A percentile compares a stretch with the other conserved stretches of the same genome.
These are phyloP conservation scores for Drechslerella dactyloides DNA, from an alignment of 2,329 filamentous ascomycete genomes.

Conservation along the genomic window DNA sequence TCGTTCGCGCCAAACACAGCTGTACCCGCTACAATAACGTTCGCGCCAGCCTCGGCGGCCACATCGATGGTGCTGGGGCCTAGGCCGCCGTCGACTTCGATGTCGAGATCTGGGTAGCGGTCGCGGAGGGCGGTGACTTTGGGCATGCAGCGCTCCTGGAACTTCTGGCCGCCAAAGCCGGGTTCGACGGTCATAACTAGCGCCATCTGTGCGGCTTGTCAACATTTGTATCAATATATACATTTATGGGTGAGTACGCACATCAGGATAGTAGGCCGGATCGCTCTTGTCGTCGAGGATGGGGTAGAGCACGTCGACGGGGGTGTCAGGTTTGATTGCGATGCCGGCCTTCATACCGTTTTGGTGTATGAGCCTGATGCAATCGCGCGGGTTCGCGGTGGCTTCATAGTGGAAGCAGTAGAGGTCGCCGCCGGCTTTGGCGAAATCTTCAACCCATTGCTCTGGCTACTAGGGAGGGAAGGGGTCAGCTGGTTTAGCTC, in stretches of 20 bases:
- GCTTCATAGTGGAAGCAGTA: slow-evolving; percentile 99
- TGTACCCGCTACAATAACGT: slow-evolving; percentile 96
- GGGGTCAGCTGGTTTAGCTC: background rate
- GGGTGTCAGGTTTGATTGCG: slow-evolving; percentile 90
- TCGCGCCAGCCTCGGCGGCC: slow-evolving; percentile 92
- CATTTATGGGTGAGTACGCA: slow-evolving; percentile 20
- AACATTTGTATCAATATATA: slow-evolving; percentile 5
- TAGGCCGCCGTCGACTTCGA: slow-evolving; percentile 94
- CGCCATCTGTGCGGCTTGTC: slow-evolving; percentile 74
- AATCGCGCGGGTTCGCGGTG: slow-evolving; percentile 80
- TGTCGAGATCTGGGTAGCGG: slow-evolving; percentile 89
- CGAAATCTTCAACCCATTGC: slow-evolving; percentile 96
- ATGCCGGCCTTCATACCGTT: slow-evolving; percentile 88
- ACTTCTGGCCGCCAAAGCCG: slow-evolving; percentile 96
- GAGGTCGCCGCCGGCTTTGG: slow-evolving; percentile 92
- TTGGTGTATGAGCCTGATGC: slow-evolving; percentile 90
- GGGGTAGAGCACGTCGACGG: slow-evolving; percentile 87
- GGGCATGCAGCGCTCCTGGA: slow-evolving; percentile 93
- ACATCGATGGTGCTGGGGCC: slow-evolving; percentile 88
- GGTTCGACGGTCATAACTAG: slow-evolving; percentile 98
- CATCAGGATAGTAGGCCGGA: slow-evolving; percentile 57
- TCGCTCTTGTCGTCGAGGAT: slow-evolving; percentile 77
- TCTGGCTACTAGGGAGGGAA: slow-evolving; percentile 70
- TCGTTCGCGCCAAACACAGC: slow-evolving; percentile 93
- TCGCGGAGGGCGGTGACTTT: slow-evolving; percentile 85